Evolutionary conservation across 495 filamentous ascomycete genomes (phyloP), one percentile per base, ranked within the genome.

Genomic region (Penicillium flavigenum): DNA sequence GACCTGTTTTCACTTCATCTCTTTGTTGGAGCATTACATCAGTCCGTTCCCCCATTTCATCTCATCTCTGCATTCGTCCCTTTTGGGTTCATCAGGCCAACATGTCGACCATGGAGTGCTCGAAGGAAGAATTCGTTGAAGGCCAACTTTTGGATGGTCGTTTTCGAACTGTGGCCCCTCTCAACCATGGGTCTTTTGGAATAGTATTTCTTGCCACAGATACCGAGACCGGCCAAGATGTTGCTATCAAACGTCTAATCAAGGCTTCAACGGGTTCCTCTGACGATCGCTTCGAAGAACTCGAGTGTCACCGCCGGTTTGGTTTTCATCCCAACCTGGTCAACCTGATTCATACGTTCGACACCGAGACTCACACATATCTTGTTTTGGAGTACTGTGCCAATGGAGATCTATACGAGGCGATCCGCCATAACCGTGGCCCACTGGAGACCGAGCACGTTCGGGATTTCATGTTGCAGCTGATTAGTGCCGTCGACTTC

Each of bases 101-200:
- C 69, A 74, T 68, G 64, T 70, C 60, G 32, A 72, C 66, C 74
- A 91, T 94, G 89, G 89, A 91, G 70, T 92, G 86, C 79, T 79
- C 91, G 71, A 85, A 83, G 69, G 83, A 88, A 73, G 80, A 79
- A 57, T 93, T 94, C 70, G 76, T 82, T 55, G 75, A 86, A 72
- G 89, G 88, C 51, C 81, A 86, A 67, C 64, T 94, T 55, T 79
- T 94, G 72, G 86, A 88, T 72, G 89, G 88, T 61, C 92, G 95
- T 56, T 98, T 94, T 72, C 82, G 88, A 72, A 93, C 91, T 41
- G 78, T 96, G 66, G 89, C 91, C 64, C 92, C 92, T 39, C 89
- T 98, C 76, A 98, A 98, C 68, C 90, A 97, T 81, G 94, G 94
- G 64, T 98, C 94, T 24, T 98, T 97, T 69, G 94, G 94, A 61